A percentile compares a stretch with the other conserved stretches of the same genome.
Conservation (phyloP, 352 stramenopile species). For the Pythium aristosporum region DNA sequence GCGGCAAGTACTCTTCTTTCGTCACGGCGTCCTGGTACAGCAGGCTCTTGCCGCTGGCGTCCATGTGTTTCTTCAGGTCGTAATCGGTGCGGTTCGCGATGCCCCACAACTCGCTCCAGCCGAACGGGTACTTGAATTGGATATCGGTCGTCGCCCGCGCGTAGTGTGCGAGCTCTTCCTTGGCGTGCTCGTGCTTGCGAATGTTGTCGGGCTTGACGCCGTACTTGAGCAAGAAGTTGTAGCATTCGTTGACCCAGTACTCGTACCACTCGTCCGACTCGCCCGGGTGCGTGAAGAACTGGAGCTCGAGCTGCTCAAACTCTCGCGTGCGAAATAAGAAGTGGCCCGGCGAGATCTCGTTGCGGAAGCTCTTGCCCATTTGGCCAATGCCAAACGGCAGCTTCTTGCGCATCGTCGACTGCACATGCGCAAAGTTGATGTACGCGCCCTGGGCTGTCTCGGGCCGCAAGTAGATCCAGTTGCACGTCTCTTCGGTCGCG, state of each 20-base stretch:
- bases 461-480: conserved; percentile 94
- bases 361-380: conserved; percentile 98
- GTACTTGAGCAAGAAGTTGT: conserved; percentile 87
- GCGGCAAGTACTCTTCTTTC: conserved; percentile 91
- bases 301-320: conserved; percentile 98
- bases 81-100: conserved; percentile 96
- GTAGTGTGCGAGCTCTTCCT: conserved; percentile 96
- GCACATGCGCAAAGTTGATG: conserved; percentile 97
- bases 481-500: conserved; percentile 83
- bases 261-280: conserved; percentile 79
- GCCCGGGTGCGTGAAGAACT: conserved; percentile 76
- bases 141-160: conserved; percentile 96
- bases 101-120: conserved; percentile 95
- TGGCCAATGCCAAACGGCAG: conserved; percentile 96
- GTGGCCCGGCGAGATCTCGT: conserved; percentile 97
- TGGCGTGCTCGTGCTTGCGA: conserved; percentile 90
- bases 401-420: conserved; percentile 90
- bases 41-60: conserved; percentile 91
- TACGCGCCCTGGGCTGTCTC: conserved; percentile 98
- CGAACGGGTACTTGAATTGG: conserved; percentile 97
- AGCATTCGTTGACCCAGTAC: conserved; percentile 93
- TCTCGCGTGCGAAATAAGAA: conserved; percentile 97
- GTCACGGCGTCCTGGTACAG: conserved; percentile 59
- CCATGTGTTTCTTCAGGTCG: conserved; percentile 95
- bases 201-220: conserved; percentile 90